Conservation (phyloP, 805 yeast genomes). For the Metschnikowia continentalis region DNA sequence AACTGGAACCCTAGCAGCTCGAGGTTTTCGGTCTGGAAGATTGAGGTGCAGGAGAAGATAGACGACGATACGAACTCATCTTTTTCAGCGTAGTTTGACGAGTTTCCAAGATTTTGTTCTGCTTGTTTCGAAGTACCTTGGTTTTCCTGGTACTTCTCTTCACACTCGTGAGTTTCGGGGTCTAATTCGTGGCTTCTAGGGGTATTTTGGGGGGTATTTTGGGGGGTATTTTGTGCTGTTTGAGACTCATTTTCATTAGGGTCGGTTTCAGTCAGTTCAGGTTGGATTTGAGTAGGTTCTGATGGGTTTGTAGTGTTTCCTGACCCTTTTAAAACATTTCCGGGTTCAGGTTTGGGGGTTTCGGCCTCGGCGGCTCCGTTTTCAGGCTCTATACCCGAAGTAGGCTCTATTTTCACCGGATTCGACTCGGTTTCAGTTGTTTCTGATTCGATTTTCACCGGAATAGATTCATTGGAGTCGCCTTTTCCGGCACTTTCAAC, state of each 20-base stretch:
- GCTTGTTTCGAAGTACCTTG: too few relatives aligned
- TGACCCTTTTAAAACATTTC: too few relatives aligned
- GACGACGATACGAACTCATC: constrained; percentile 14
- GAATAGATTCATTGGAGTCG: not conserved
- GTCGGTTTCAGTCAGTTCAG: not conserved
- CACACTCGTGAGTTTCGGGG: too few relatives aligned
- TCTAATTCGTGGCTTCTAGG: too few relatives aligned
- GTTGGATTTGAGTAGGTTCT: not conserved
- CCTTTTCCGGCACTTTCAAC: not conserved
- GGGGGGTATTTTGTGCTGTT: too few relatives aligned
- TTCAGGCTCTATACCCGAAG: too few relatives aligned
- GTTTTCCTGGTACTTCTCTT: too few relatives aligned
- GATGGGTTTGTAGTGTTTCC: not conserved
- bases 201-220: too few relatives aligned
- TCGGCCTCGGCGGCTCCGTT: too few relatives aligned
- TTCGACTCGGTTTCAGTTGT: not conserved
- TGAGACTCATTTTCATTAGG: too few relatives aligned
- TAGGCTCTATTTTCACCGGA: not conserved
- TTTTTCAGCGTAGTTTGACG: not conserved
- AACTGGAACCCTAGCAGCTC: constrained; percentile 29
- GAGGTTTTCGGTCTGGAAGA: constrained; percentile 26
- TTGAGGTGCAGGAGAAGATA: constrained; percentile 22
- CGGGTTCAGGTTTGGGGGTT: too few relatives aligned
- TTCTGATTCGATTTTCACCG: not conserved
- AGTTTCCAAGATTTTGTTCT: too few relatives aligned